Percentiles rank a stretch among this genome's conserved stretches.
phyloP scores from a whole-genome alignment of 176 grass and related monocot species.

The Rhipidocladum racemiflorum region DNA sequence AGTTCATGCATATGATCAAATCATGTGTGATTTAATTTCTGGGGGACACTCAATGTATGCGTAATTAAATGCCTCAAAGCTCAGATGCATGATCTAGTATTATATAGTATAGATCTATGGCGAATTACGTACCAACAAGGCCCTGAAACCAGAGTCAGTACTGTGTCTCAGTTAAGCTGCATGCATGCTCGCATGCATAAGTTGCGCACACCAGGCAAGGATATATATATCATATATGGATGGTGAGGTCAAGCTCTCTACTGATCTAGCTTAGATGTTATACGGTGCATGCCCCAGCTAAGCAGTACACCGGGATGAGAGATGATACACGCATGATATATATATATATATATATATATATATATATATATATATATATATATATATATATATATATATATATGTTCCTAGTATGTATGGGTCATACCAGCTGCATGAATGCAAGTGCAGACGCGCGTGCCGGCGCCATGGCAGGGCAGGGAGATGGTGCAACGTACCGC shows the following conservation, averaged over 20 bases:
- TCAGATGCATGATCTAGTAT: background rate
- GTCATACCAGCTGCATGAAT: background rate
- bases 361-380: too few relatives aligned
- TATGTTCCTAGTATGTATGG: background rate
- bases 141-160: background rate
- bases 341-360: too few relatives aligned
- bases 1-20: background rate
- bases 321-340: background rate
- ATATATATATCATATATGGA: too few relatives aligned
- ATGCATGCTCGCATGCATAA: background rate
- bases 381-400: too few relatives aligned
- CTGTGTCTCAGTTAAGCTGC: background rate
- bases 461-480: background rate
- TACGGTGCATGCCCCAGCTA: background rate
- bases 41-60: background rate
- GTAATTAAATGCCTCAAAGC: background rate
- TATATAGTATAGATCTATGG: background rate
- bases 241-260: background rate
- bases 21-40: background rate
- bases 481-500: background rate
- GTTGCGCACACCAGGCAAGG: background rate
- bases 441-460: background rate
- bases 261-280: background rate
- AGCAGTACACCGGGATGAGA: background rate
- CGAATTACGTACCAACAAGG: background rate